Evolutionary conservation across 805 yeast species (phyloP).

Genomic region (Candida boleticola): DNA sequence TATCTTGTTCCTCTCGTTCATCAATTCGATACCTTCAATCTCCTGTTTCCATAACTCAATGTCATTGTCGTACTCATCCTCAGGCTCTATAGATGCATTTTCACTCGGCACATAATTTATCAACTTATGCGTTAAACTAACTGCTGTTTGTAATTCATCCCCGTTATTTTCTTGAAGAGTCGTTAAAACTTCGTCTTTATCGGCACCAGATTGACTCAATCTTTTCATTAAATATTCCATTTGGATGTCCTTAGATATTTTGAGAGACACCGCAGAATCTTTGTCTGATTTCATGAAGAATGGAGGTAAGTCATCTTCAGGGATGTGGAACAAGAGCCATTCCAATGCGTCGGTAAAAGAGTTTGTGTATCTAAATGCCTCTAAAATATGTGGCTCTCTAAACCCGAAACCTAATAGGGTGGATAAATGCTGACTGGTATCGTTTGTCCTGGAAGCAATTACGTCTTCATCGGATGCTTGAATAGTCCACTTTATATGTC

Average conservation of each 20-base stretch:
- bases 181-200: constrained; percentile 58
- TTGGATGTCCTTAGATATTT: constrained; percentile 51
- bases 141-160: constrained; percentile 52
- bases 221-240: constrained; percentile 58
- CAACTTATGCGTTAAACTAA: constrained; percentile 43
- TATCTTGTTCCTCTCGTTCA: constrained; percentile 40
- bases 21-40: constrained; percentile 59
- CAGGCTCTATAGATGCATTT: constrained; percentile 7
- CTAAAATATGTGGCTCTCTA: constrained; percentile 63
- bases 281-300: constrained; percentile 55
- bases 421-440: not conserved
- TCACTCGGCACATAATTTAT: constrained; percentile 15
- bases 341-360: constrained; percentile 55
- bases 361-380: constrained; percentile 60
- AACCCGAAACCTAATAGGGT: constrained; percentile 53
- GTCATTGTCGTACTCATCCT: not conserved
- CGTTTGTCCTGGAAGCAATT: not conserved
- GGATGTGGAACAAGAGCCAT: constrained; percentile 84
- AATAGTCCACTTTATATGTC: constrained; percentile 54
- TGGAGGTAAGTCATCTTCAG: constrained; percentile 88
- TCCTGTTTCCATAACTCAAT: constrained; percentile 71
- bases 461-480: constrained; percentile 7
- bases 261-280: constrained; percentile 59
- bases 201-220: constrained; percentile 66
- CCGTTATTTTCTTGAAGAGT: constrained; percentile 40